Conservation (phyloP, 768 basidiomycete species). For the Russula vinacea region DNA sequence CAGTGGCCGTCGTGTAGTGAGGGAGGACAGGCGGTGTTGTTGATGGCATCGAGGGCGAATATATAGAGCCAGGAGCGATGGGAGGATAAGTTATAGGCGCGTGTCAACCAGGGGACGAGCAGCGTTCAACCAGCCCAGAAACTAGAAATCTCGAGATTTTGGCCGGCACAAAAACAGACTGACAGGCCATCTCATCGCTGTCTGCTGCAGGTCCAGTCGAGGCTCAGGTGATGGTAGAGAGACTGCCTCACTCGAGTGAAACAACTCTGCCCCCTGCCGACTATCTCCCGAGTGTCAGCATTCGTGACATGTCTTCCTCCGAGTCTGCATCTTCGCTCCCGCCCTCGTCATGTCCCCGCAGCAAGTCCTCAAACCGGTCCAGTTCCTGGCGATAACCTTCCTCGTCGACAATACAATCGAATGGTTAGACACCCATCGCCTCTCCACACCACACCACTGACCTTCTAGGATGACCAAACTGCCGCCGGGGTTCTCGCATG, state of each 20-base stretch:
- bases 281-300: no score
- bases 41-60: conserved; percentile 23
- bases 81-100: conserved; percentile 6
- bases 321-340: no score
- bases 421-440: conserved; percentile 34
- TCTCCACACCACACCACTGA: background rate
- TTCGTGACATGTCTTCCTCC: no score
- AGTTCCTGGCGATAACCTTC: conserved; percentile 31
- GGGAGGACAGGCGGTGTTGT: conserved; percentile 16
- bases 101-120: background rate
- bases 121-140: background rate
- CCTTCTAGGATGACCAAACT: conserved; percentile 67
- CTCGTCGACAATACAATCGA: conserved; percentile 41
- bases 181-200: background rate
- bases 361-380: no score
- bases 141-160: background rate
- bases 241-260: background rate
- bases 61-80: conserved; percentile 6
- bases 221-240: background rate
- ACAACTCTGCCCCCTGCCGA: background rate
- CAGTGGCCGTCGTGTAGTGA: background rate
- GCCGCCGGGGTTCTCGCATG: conserved; percentile 74
- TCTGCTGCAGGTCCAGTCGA: background rate
- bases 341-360: background rate
- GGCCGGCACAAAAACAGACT: background rate